These are phyloP conservation scores for Fomitopsis pinicola DNA, from an alignment of 1,284 basidiomycete genomes.

Conservation along the genomic window DNA sequence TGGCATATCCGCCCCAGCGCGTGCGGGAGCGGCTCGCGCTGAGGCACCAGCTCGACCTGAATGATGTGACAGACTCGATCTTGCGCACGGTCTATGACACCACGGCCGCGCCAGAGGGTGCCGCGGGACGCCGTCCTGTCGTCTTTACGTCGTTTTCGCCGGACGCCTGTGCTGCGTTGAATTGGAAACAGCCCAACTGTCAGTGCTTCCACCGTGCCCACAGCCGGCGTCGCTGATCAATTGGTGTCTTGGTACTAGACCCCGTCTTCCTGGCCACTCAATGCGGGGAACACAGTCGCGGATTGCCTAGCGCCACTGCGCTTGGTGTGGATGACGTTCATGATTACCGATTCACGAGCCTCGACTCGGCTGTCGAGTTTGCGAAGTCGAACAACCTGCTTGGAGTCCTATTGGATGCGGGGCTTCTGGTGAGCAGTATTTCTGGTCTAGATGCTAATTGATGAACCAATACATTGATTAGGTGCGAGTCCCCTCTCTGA, in stretches of 20 bases:
- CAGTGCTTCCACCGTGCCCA: constrained; percentile 23
- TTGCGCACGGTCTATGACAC: constrained; percentile 77
- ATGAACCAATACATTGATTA: constrained; percentile 20
- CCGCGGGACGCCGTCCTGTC: constrained; percentile 63
- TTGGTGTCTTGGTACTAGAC: constrained; percentile 45
- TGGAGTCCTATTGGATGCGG: constrained; percentile 89
- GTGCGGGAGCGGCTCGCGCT: constrained; percentile 41
- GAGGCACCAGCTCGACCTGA: constrained; percentile 61
- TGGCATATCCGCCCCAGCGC: constrained; percentile 61
- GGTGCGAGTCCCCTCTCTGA: constrained; percentile 77
- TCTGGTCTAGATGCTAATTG: background rate
- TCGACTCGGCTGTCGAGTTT: constrained; percentile 92
- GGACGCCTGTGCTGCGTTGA: constrained; percentile 83
- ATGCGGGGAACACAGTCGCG: constrained; percentile 63
- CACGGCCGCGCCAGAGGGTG: constrained; percentile 45
- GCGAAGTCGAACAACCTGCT: constrained; percentile 92
- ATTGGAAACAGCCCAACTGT: constrained; percentile 99
- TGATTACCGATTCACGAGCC: constrained; percentile 62
- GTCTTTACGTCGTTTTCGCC: constrained; percentile 89
- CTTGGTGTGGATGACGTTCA: constrained; percentile 42
- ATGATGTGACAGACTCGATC: constrained; percentile 79
- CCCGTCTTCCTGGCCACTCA: constrained; percentile 93
- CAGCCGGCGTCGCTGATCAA: background rate
- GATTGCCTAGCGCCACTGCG: constrained; percentile 36
- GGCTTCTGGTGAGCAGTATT: constrained; percentile 64